These are phyloP conservation scores for Teunomyces atbi DNA, from an alignment of 805 yeast species.

Conservation along the genomic window DNA sequence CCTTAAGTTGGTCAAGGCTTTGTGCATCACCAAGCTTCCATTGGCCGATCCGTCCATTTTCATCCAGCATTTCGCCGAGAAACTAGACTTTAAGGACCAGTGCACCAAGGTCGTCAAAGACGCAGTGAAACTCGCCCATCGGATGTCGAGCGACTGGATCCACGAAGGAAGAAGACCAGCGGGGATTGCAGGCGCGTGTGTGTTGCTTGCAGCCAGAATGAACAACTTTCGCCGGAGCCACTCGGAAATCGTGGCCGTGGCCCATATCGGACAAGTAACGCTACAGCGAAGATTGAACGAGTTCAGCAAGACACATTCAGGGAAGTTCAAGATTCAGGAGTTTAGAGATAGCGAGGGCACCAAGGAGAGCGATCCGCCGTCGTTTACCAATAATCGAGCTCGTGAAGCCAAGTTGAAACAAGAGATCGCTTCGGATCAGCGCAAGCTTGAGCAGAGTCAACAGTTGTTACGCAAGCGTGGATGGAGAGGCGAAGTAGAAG, in stretches of 20 bases:
- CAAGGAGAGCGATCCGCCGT: conserved; percentile 73
- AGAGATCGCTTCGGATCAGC: conserved; percentile 7
- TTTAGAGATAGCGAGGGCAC: conserved; percentile 56
- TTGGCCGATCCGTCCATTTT: conserved; percentile 92
- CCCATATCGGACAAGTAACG: conserved; percentile 94
- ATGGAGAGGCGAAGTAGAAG: conserved; percentile 6
- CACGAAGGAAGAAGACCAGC: conserved; percentile 97
- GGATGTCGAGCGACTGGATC: conserved; percentile 96
- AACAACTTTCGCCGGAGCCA: conserved; percentile 90
- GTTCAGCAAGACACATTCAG: conserved; percentile 76
- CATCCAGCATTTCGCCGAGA: conserved; percentile 90
- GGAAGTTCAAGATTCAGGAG: conserved; percentile 64
- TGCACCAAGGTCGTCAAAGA: conserved; percentile 77
- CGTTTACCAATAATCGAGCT: conserved; percentile 62
- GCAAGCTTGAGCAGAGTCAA: conserved; percentile 7
- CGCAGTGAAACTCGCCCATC: conserved; percentile 79
- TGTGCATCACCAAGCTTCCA: conserved; percentile 76
- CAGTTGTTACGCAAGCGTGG: conserved; percentile 2
- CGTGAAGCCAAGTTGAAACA: conserved; percentile 41
- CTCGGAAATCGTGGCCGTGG: conserved; percentile 89
- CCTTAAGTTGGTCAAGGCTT: conserved; percentile 82
- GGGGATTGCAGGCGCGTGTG: conserved; percentile 97
- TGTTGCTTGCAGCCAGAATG: conserved; percentile 93
- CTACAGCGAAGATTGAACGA: conserved; percentile 87
- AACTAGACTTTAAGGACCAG: conserved; percentile 74